These are phyloP conservation scores for Rutstroemia sp. DNA, from an alignment of 2,329 filamentous ascomycete genomes.

Conservation along the genomic window DNA sequence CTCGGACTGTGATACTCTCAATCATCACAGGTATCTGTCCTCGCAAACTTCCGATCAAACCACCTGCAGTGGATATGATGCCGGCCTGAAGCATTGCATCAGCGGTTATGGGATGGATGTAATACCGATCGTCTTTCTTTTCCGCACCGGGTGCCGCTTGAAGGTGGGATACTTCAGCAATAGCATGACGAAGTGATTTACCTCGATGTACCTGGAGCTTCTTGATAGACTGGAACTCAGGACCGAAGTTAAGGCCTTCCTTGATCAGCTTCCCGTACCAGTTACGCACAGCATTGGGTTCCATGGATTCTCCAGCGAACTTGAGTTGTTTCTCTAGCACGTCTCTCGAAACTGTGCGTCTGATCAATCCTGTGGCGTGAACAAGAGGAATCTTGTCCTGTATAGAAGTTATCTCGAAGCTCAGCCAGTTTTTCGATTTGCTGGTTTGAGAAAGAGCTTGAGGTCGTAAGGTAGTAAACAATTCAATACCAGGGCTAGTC, in stretches of 20 bases:
- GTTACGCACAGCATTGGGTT: neutral
- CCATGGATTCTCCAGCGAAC: neutral
- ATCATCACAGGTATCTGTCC: slow-evolving; percentile 11
- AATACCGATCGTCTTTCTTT: slow-evolving; percentile 8
- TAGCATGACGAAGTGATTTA: neutral
- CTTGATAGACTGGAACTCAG: slow-evolving; percentile 7
- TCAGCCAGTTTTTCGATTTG: neutral
- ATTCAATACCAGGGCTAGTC: neutral
- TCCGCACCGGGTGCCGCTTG: slow-evolving; percentile 2
- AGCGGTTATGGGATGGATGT: slow-evolving; percentile 47
- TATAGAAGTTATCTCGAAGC: neutral
- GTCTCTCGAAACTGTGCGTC: neutral
- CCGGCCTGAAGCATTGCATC: slow-evolving; percentile 48
- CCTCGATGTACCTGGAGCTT: neutral
- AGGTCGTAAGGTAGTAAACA: neutral
- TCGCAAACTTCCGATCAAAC: slow-evolving; percentile 4
- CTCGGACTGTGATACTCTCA: neutral
- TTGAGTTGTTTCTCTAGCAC: neutral
- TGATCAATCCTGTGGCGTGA: neutral
- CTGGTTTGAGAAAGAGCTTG: neutral
- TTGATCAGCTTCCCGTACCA: neutral
- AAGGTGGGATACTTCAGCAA: slow-evolving; percentile 8
- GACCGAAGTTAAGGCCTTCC: slow-evolving; percentile 4
- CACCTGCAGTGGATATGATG: slow-evolving; percentile 14
- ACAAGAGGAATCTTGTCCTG: neutral